Percentiles rank a stretch among this genome's conserved stretches.
Conservation (phyloP, 306 rosid species). For the Glycine latifolia region DNA sequence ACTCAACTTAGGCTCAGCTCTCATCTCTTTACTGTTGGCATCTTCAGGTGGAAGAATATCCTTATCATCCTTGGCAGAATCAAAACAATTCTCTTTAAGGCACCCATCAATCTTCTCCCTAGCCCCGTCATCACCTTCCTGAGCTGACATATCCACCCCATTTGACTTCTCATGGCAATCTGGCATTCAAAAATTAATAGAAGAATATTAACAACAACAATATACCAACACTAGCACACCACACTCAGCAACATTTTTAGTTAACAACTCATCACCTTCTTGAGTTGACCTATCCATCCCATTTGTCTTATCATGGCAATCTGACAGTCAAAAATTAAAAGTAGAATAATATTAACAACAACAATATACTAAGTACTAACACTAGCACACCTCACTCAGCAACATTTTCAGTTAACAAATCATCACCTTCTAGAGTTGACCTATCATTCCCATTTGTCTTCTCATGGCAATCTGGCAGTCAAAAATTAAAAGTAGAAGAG, state of each 20-base stretch:
- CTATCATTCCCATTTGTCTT: conserved; percentile 41
- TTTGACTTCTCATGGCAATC: conserved; percentile 50
- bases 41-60: conserved; percentile 35
- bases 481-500: conserved; percentile 24
- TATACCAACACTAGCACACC: conserved; percentile 14
- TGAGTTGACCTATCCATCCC: conserved; percentile 33
- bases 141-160: conserved; percentile 38
- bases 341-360: conserved; percentile 10
- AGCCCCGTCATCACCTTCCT: conserved; percentile 40
- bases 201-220: conserved; percentile 25
- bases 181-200: conserved; percentile 46
- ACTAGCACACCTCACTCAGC: conserved; percentile 11
- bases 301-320: conserved; percentile 41
- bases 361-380: conserved; percentile 1
- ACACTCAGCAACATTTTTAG: background rate
- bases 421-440: background rate
- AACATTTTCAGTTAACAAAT: background rate
- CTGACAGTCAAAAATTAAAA: conserved; percentile 53
- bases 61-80: conserved; percentile 34
- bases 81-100: conserved; percentile 36
- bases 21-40: conserved; percentile 24
- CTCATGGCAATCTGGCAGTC: conserved; percentile 53
- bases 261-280: conserved; percentile 33
- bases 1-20: conserved; percentile 40
- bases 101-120: conserved; percentile 42